phyloP scores from a whole-genome alignment of 306 rosid species.

The Lagenaria siceraria region DNA sequence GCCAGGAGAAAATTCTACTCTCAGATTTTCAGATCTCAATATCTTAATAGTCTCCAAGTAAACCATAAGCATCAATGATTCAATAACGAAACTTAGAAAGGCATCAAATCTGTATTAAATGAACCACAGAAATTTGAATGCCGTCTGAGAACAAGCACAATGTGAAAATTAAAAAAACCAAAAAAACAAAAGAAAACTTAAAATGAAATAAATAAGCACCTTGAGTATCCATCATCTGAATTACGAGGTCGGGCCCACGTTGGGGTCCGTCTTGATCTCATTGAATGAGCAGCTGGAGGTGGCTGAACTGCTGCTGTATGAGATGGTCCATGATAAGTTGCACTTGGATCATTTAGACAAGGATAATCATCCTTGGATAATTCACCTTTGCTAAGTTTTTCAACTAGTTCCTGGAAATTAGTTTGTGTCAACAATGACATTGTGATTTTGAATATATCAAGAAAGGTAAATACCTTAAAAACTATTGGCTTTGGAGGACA shows the following conservation, averaged over 20 bases:
- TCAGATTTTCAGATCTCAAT: not conserved
- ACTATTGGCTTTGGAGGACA: not conserved
- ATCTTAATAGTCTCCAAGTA: not conserved
- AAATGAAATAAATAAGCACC: slow-evolving; percentile 25
- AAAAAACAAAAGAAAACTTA: no score
- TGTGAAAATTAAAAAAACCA: not conserved
- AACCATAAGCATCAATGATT: not conserved
- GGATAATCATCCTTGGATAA: slow-evolving; percentile 87
- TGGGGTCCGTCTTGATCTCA: slow-evolving; percentile 81
- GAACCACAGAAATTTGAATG: not conserved
- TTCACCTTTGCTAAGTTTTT: slow-evolving; percentile 63
- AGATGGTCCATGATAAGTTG: slow-evolving; percentile 50
- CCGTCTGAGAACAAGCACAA: not conserved
- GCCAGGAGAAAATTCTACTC: not conserved
- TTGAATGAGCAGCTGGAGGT: slow-evolving; percentile 62
- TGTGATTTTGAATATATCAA: slow-evolving; percentile 2
- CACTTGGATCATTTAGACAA: slow-evolving; percentile 84
- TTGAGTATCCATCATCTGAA: slow-evolving; percentile 94
- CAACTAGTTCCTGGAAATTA: slow-evolving; percentile 65
- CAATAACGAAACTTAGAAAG: not conserved
- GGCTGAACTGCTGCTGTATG: slow-evolving; percentile 29
- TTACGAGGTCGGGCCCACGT: slow-evolving; percentile 86
- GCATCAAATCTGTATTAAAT: not conserved
- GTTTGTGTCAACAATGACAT: not conserved
- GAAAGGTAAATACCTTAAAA: not conserved